Conservation (phyloP, 148 eudicot species). For the Tetragonia tetragonoides region DNA sequence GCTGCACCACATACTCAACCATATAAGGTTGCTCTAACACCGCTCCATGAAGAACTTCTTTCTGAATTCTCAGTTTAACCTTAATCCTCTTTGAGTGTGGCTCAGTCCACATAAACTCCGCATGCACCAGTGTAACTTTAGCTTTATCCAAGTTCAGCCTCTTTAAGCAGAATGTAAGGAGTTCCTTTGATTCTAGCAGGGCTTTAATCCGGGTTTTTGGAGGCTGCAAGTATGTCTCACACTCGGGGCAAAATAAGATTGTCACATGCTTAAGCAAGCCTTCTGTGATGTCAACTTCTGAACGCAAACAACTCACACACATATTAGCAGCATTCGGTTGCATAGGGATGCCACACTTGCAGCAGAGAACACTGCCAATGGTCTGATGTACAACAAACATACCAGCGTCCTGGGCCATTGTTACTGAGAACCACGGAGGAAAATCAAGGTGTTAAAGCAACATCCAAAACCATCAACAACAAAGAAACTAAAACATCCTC, state of each 20-base stretch:
- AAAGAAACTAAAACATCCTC: background rate
- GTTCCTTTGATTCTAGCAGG: conserved; percentile 63
- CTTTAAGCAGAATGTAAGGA: conserved; percentile 64
- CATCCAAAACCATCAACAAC: background rate
- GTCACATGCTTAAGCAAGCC: conserved; percentile 61
- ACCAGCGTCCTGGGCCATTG: conserved; percentile 48
- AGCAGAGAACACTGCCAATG: conserved; percentile 60
- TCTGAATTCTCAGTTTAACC: conserved; percentile 44
- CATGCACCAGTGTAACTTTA: conserved; percentile 41
- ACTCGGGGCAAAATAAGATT: conserved; percentile 55
- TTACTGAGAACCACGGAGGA: conserved; percentile 6
- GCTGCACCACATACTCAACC: conserved; percentile 63
- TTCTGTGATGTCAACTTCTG: conserved; percentile 69
- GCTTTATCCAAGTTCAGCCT: conserved; percentile 48
- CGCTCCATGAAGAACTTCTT: conserved; percentile 59
- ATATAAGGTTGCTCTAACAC: conserved; percentile 58
- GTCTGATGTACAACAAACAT: conserved; percentile 57
- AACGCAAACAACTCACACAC: conserved; percentile 66
- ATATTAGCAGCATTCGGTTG: conserved; percentile 73
- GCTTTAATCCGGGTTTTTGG: conserved; percentile 65
- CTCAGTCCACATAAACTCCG: conserved; percentile 48
- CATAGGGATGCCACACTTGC: conserved; percentile 66
- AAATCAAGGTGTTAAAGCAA: background rate
- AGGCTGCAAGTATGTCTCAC: conserved; percentile 66
- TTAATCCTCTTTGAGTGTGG: conserved; percentile 54